A percentile compares a stretch with the other conserved stretches of the same genome.
Conservation (phyloP, 805 yeast species). For the Metschnikowia lochheadii region DNA sequence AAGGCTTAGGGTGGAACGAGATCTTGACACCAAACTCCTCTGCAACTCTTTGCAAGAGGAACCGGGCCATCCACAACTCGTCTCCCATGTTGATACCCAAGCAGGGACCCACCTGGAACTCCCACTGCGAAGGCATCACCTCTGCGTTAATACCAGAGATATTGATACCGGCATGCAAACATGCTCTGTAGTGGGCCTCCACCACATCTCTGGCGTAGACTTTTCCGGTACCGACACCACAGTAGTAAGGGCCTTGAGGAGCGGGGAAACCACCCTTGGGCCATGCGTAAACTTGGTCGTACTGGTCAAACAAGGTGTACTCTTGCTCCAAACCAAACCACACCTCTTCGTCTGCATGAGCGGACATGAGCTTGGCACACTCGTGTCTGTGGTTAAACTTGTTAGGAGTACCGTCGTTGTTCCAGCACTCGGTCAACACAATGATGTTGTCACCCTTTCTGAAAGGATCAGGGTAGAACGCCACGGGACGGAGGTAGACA, state of each 20-base stretch:
- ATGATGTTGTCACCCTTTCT: conserved; percentile 96
- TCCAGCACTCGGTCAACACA: conserved; percentile 95
- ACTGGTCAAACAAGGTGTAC: conserved; percentile 92
- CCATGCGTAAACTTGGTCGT: conserved; percentile 93
- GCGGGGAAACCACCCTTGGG: conserved; percentile 99
- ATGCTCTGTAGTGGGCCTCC: conserved; percentile 99
- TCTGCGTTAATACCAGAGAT: conserved; percentile 98
- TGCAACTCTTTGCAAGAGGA: conserved; percentile 87
- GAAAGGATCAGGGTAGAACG: conserved; percentile 94
- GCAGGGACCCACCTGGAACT: conserved; percentile 99
- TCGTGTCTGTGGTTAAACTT: conserved; percentile 97
- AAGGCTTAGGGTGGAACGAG: conserved; percentile 98
- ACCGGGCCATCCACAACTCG: conserved; percentile 94
- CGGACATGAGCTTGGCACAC: conserved; percentile 90
- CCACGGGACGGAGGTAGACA: conserved; percentile 91
- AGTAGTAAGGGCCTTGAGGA: conserved; percentile 99
- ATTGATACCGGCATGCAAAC: conserved; percentile 85
- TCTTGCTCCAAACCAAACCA: conserved; percentile 99
- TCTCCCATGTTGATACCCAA: conserved; percentile 96
- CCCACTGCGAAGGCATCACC: conserved; percentile 99
- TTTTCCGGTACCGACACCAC: conserved; percentile 99
- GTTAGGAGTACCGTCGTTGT: conserved; percentile 99
- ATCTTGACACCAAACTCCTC: conserved; percentile 99
- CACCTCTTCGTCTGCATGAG: conserved; percentile 75
- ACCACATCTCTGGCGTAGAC: conserved; percentile 97